Percentiles rank a stretch among this genome's conserved stretches.
These are phyloP conservation scores for Colletotrichum sublineola DNA, from an alignment of 2,329 filamentous ascomycete species.

Conservation along the genomic window DNA sequence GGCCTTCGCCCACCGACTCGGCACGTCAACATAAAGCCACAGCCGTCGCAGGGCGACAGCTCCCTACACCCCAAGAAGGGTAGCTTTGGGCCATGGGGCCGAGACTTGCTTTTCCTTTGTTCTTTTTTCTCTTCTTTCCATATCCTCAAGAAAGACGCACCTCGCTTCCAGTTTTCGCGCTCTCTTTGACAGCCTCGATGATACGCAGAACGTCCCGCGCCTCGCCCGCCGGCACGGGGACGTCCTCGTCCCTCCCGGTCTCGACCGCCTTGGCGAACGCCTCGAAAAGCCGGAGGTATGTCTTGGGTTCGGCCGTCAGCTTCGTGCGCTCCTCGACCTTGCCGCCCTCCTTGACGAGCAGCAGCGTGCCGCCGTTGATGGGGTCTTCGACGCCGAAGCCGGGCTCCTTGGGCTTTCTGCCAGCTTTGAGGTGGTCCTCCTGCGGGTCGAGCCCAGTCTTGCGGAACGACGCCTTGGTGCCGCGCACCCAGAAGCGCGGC, in stretches of 20 bases:
- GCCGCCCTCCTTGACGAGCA: slow-evolving; percentile 65
- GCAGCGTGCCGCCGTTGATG: slow-evolving; percentile 68
- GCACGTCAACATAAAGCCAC: slow-evolving; percentile 22
- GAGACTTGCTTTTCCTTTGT: neutral
- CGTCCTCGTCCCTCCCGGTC: slow-evolving; percentile 62
- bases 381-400: slow-evolving; percentile 76
- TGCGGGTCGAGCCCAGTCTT: slow-evolving; percentile 80
- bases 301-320: slow-evolving; percentile 73
- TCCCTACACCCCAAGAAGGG: neutral
- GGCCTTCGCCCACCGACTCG: slow-evolving; percentile 16
- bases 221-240: slow-evolving; percentile 67
- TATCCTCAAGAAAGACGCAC: slow-evolving; percentile 51
- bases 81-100: neutral
- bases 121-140: neutral
- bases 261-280: slow-evolving; percentile 62
- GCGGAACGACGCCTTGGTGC: slow-evolving; percentile 80
- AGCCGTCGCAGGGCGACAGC: neutral
- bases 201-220: slow-evolving; percentile 67
- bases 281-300: slow-evolving; percentile 78
- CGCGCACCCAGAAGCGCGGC: slow-evolving; percentile 82
- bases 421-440: slow-evolving; percentile 78
- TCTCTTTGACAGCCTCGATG: slow-evolving; percentile 66
- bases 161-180: slow-evolving; percentile 62
- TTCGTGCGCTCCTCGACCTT: slow-evolving; percentile 63
- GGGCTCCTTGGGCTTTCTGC: slow-evolving; percentile 70